A percentile compares a stretch with the other conserved stretches of the same genome.
Evolutionary conservation across 345 rosid genomes (phyloP).

Genomic region (Rubroshorea leprosula): DNA sequence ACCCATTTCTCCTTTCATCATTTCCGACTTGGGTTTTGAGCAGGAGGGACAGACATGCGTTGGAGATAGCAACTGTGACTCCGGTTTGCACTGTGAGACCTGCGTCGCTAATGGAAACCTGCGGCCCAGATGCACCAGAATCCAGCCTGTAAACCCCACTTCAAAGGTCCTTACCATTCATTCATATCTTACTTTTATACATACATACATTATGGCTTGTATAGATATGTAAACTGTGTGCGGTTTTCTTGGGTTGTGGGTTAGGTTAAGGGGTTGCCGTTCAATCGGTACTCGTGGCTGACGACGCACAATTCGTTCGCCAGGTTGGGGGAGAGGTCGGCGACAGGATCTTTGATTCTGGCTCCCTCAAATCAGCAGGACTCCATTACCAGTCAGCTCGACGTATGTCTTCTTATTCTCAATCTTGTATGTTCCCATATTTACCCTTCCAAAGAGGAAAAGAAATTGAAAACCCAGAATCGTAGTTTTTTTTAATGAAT

Average conservation of each 20-base stretch:
- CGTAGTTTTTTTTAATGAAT: too few species aligned
- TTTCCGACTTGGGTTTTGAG: not conserved
- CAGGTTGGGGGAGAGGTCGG: constrained; percentile 40
- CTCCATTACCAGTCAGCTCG: constrained; percentile 66
- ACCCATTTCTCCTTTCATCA: not conserved
- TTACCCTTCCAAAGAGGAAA: not conserved
- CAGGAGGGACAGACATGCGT: constrained; percentile 84
- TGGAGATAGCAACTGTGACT: constrained; percentile 41
- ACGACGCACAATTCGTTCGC: constrained; percentile 89
- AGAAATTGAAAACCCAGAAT: not conserved
- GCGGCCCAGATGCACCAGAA: constrained; percentile 68
- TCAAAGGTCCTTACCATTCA: too few species aligned
- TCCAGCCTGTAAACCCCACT: constrained; percentile 53
- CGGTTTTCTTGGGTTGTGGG: too few species aligned
- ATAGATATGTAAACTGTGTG: too few species aligned
- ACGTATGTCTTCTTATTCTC: constrained; percentile 30
- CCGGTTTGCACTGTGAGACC: constrained; percentile 66
- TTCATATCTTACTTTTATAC: too few species aligned
- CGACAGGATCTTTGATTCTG: constrained; percentile 48
- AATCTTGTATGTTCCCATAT: constrained; percentile 2
- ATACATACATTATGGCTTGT: too few species aligned
- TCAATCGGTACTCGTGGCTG: constrained; percentile 85
- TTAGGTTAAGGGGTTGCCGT: constrained; percentile 65
- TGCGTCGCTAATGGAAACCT: constrained; percentile 59
- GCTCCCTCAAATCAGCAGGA: constrained; percentile 84